Percentiles rank a stretch among this genome's conserved stretches.
Conservation (phyloP, 1,139 yeast genomes). For the Taphrina betulina region DNA sequence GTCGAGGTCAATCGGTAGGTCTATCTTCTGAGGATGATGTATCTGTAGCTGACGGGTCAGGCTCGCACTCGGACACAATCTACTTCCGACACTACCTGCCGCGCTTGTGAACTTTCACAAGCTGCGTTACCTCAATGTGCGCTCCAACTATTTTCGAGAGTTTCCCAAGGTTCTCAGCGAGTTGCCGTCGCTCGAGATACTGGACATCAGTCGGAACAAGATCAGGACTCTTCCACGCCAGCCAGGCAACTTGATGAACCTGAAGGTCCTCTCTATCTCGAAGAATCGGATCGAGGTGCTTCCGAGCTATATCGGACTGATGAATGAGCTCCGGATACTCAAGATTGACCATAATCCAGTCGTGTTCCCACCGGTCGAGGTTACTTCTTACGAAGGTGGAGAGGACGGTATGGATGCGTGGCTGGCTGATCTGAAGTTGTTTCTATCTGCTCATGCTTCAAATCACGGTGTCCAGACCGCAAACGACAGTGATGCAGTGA, state of each 20-base stretch:
- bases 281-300: constrained; percentile 60
- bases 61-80: constrained; percentile 34
- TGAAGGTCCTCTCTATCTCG: constrained; percentile 59
- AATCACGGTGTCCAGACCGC: background rate
- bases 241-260: constrained; percentile 47
- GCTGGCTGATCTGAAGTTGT: constrained; percentile 54
- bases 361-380: constrained; percentile 51
- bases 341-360: constrained; percentile 72
- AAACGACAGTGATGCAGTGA: constrained; percentile 15
- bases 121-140: constrained; percentile 64
- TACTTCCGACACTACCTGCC: constrained; percentile 34
- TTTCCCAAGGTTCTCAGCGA: constrained; percentile 55
- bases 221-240: constrained; percentile 51
- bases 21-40: background rate
- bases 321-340: constrained; percentile 58
- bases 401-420: constrained; percentile 54
- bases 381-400: constrained; percentile 43
- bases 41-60: constrained; percentile 1
- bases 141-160: constrained; percentile 56
- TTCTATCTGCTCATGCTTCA: constrained; percentile 37
- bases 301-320: constrained; percentile 57
- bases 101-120: constrained; percentile 49
- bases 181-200: constrained; percentile 56
- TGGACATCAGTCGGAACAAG: constrained; percentile 65
- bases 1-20: constrained; percentile 50